These are phyloP conservation scores for Agrocybe praecox DNA, from an alignment of 768 basidiomycete species.

Conservation along the genomic window DNA sequence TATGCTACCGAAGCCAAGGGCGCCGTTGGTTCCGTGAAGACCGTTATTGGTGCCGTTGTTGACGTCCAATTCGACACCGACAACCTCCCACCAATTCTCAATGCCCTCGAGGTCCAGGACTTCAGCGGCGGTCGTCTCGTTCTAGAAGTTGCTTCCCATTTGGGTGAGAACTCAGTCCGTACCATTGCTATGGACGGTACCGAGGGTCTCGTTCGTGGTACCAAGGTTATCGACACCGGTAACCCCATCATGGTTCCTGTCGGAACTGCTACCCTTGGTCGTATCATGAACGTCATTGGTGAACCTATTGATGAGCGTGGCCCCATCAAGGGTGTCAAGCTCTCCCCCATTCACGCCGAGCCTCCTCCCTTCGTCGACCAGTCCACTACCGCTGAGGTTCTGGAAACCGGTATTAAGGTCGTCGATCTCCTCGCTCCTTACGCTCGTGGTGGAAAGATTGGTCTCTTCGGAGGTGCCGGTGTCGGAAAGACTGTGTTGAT, in stretches of 20 bases:
- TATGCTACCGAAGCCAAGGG: constrained; percentile 91
- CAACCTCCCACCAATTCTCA: constrained; percentile 94
- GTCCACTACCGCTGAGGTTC: constrained; percentile 97
- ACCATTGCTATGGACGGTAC: constrained; percentile 99
- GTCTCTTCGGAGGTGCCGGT: constrained; percentile 99
- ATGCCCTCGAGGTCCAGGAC: constrained; percentile 96
- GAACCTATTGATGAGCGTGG: constrained; percentile 99
- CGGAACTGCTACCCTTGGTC: constrained; percentile 90
- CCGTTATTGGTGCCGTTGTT: constrained; percentile 99
- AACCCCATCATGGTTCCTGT: constrained; percentile 97
- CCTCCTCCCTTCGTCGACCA: constrained; percentile 98
- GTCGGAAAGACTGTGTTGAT: constrained; percentile 99
- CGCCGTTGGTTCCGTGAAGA: constrained; percentile 84
- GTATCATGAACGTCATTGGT: constrained; percentile 99
- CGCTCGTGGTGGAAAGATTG: constrained; percentile 99
- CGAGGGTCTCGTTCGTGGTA: constrained; percentile 99
- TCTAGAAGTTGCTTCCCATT: constrained; percentile 97
- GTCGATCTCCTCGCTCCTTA: constrained; percentile 99
- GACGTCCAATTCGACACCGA: constrained; percentile 98
- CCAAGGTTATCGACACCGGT: constrained; percentile 96
- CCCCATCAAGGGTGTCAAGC: constrained; percentile 94
- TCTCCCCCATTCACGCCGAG: constrained; percentile 93
- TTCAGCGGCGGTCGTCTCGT: constrained; percentile 96
- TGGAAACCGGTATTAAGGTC: constrained; percentile 99
- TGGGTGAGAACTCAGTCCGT: constrained; percentile 99